Evolutionary conservation across 2,329 filamentous ascomycete genomes (phyloP).

Genomic region (Penicillium hesseltinei): DNA sequence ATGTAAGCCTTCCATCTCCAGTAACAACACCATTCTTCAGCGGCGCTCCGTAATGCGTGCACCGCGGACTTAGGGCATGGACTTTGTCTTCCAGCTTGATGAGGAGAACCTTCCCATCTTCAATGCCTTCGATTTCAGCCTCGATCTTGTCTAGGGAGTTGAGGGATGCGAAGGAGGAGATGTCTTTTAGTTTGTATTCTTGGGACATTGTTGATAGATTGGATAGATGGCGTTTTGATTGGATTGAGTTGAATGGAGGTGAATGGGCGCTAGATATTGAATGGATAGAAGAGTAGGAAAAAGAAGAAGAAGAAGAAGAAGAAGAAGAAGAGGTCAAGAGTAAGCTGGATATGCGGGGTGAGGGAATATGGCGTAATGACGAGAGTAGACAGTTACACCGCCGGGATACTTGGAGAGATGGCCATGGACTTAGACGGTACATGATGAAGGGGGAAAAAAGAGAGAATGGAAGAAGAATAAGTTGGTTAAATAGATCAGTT

Average conservation of each 20-base stretch:
- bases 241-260: not conserved
- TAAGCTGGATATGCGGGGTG: slow-evolving; percentile 2
- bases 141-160: slow-evolving; percentile 82
- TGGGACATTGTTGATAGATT: slow-evolving; percentile 34
- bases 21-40: slow-evolving; percentile 82
- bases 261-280: not conserved
- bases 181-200: slow-evolving; percentile 64
- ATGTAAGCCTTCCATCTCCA: slow-evolving; percentile 77
- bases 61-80: slow-evolving; percentile 78
- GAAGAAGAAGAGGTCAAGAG: not conserved
- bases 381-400: slow-evolving; percentile 8
- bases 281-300: not conserved
- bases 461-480: not conserved
- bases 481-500: too few relatives aligned
- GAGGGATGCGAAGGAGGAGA: slow-evolving; percentile 67
- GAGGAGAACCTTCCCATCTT: slow-evolving; percentile 80
- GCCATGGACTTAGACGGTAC: not conserved
- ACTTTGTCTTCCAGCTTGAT: slow-evolving; percentile 73
- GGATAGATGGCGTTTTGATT: slow-evolving; percentile 9
- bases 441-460: not conserved
- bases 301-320: not conserved
- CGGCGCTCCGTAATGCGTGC: slow-evolving; percentile 89
- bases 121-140: slow-evolving; percentile 84
- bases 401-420: not conserved
- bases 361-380: slow-evolving; percentile 5